Evolutionary conservation across 2,329 filamentous ascomycete species (phyloP), one percentile per base, ranked within the genome.

Genomic region (Aspergillus candidus): DNA sequence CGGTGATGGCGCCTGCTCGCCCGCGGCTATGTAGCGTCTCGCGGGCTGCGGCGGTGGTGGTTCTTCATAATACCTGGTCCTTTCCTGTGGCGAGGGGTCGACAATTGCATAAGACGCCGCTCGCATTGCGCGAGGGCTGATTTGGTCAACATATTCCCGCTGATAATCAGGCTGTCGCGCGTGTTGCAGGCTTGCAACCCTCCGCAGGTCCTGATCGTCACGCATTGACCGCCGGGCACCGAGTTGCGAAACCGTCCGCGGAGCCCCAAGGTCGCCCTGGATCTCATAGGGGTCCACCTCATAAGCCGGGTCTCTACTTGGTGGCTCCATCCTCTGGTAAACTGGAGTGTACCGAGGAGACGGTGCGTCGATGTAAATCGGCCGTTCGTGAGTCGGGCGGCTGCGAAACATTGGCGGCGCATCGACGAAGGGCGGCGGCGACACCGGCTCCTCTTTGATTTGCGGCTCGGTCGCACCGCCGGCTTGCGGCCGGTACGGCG

Each of bases 371-470:
- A 73, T 72, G 48, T 78, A 75, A 33, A 76, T 66, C 5, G 71
- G 70, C 42, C 68, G 67, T 38, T 65, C 66, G 42, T 69, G 66
- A 40, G 62, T 59, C 22, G 51, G 57, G 37, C 61, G 63, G 34
- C 46, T 52, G 44, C 60, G 57, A 36, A 65, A 63, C 43, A 70
- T 59, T 39, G 67, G 57, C 29, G 65, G 62, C 17, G 65, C 61
- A 50, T 70, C 67, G 40, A 71, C 63, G 47, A 82, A 76, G 1
- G 76, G 75, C 34, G 77, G 77, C 14, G 80, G 80, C 11, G 80
- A 83, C 13, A 80, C 66, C 6, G 79, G 78, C 56, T 83, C 80
- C 52, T 78, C 73, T 58, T 83, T 83, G 58, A 83, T 79, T 50
- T 74, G 74, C 7, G 76, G 67, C 43, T 74, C 74, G 22, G 59